These are phyloP conservation scores for Rubia balearica DNA, from an alignment of 305 asterid species.

Conservation along the genomic window DNA sequence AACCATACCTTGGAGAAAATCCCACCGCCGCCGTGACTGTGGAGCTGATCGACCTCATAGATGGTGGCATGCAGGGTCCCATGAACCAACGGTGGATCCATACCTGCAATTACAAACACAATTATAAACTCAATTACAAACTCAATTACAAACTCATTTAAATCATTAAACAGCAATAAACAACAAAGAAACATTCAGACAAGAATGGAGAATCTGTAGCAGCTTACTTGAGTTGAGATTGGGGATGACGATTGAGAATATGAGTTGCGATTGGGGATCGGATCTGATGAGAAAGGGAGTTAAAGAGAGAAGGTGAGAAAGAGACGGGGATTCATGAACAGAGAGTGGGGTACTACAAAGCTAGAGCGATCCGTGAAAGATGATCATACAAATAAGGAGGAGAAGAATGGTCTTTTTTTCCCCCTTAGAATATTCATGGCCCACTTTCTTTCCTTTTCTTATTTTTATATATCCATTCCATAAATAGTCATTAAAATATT, in stretches of 20 bases:
- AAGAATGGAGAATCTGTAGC: not conserved
- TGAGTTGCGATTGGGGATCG: constrained; percentile 14
- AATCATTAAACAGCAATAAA: not conserved
- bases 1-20: constrained; percentile 57
- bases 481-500: no score
- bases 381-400: not conserved
- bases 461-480: not conserved
- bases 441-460: not conserved
- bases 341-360: not conserved
- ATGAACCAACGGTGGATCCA: constrained; percentile 77
- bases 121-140: no score
- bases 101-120: constrained; percentile 28
- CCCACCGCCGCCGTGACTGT: constrained; percentile 37
- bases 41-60: constrained; percentile 69
- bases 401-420: not conserved
- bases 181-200: not conserved
- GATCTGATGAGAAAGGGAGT: not conserved
- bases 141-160: not conserved
- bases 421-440: constrained; percentile 3
- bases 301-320: constrained; percentile 4
- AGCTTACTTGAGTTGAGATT: constrained; percentile 10
- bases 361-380: constrained; percentile 16
- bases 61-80: constrained; percentile 88
- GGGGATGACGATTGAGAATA: constrained; percentile 1
- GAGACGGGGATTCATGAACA: not conserved